Evolutionary conservation across 768 basidiomycete species (phyloP).

Genomic region (Kwoniella newhampshirensis): DNA sequence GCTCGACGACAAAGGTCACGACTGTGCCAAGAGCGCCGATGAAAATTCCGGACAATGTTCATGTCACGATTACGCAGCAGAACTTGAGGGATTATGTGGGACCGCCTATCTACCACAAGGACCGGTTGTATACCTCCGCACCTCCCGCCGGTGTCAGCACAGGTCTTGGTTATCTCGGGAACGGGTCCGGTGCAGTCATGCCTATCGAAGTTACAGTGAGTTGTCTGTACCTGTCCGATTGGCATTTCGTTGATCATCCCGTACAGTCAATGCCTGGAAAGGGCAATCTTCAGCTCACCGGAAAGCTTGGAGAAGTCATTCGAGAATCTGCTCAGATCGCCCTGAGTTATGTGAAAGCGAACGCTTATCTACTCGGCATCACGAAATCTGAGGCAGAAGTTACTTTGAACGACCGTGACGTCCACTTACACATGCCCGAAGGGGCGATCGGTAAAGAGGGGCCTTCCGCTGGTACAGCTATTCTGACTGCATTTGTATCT

Average conservation of each 20-base stretch:
- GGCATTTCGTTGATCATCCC: not conserved
- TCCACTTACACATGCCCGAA: constrained; percentile 82
- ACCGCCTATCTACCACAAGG: constrained; percentile 91
- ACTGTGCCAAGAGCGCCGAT: constrained; percentile 78
- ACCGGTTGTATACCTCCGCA: constrained; percentile 74
- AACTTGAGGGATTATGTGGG: constrained; percentile 96
- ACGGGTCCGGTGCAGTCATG: constrained; percentile 95
- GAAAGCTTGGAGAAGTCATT: constrained; percentile 97
- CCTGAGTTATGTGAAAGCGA: constrained; percentile 85
- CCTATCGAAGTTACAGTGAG: constrained; percentile 89
- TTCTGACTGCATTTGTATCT: constrained; percentile 85
- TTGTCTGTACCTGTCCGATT: constrained; percentile 27
- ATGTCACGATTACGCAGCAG: constrained; percentile 76
- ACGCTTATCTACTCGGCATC: constrained; percentile 85
- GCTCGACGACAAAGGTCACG: constrained; percentile 61
- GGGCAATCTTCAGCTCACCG: constrained; percentile 85
- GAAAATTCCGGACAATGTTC: constrained; percentile 72
- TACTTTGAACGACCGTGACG: constrained; percentile 78
- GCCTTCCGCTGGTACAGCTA: constrained; percentile 92
- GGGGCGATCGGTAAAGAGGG: constrained; percentile 67
- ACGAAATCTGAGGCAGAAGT: constrained; percentile 69
- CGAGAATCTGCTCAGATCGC: constrained; percentile 94
- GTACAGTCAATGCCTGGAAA: constrained; percentile 94
- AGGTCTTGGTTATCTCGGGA: constrained; percentile 91
- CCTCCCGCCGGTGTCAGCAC: constrained; percentile 93